Percentiles rank a stretch among this genome's conserved stretches.
Conservation (phyloP, 2,329 filamentous ascomycete species). For the Curvularia lunata region DNA sequence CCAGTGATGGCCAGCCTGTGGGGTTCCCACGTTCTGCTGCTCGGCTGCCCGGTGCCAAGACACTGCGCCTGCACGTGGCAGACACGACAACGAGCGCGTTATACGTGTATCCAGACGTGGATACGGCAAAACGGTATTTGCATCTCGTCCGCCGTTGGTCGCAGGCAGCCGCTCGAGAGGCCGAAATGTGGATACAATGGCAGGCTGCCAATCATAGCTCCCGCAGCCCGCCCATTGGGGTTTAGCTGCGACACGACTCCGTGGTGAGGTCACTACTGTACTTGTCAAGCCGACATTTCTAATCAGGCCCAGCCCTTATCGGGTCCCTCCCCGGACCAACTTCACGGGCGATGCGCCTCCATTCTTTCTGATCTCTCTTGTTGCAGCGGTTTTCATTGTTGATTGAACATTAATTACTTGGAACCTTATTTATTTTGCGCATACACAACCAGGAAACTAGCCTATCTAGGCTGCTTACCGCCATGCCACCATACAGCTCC, state of each 20-base stretch:
- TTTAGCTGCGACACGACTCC: constrained; percentile 17
- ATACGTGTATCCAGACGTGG: not conserved
- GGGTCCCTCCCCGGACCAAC: constrained; percentile 13
- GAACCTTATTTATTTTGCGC: too few species aligned
- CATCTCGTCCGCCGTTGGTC: not conserved
- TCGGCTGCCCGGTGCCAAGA: constrained; percentile 5
- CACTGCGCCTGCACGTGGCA: not conserved
- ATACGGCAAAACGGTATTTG: not conserved
- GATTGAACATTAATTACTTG: too few species aligned
- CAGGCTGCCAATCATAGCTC: not conserved
- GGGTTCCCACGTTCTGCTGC: constrained; percentile 14
- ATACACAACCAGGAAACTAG: not conserved
- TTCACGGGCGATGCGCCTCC: constrained; percentile 20
- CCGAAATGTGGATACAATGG: not conserved
- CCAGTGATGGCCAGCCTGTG: constrained; percentile 11
- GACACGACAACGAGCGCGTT: not conserved
- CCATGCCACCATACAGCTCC: constrained; percentile 34
- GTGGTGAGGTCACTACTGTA: constrained; percentile 27
- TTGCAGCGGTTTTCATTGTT: constrained; percentile 9
- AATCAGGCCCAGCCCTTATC: constrained; percentile 37
- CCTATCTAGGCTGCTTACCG: not conserved
- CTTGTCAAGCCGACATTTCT: constrained; percentile 28
- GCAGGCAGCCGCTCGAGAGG: not conserved
- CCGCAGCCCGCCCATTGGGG: constrained; percentile 10
- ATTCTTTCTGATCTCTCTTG: constrained; percentile 4